Percentiles rank a stretch among this genome's conserved stretches.
phyloP scores from a whole-genome alignment of 169 alveolate species.

The Plasmodium coatneyi region DNA sequence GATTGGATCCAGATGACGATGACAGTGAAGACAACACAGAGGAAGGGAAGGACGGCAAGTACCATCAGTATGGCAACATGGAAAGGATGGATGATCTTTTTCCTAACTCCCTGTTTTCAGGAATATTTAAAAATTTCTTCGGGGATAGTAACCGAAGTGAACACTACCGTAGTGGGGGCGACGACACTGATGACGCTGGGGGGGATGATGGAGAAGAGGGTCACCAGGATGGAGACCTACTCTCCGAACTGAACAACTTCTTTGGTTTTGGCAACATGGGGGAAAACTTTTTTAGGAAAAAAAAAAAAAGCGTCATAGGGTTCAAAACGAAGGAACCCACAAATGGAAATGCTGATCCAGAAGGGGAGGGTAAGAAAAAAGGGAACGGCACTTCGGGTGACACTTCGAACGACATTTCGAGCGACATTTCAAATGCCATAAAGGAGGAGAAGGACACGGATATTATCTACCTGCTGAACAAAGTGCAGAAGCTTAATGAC shows the following conservation, averaged over 20 bases:
- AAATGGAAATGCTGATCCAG: neutral
- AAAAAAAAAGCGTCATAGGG: conserved; percentile 67
- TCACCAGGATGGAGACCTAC: conserved; percentile 15
- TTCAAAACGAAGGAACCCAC: conserved; percentile 58
- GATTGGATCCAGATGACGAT: neutral
- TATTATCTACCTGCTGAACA: conserved; percentile 42
- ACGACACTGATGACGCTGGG: neutral
- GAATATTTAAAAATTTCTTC: conserved; percentile 58
- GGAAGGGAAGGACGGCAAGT: neutral
- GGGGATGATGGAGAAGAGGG: neutral
- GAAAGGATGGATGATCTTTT: conserved; percentile 53
- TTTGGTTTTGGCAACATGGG: conserved; percentile 71
- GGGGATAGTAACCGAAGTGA: conserved; percentile 8
- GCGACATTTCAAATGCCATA: conserved; percentile 22
- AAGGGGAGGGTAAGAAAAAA: neutral
- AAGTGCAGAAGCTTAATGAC: conserved; percentile 68
- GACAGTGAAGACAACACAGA: neutral
- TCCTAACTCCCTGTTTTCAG: conserved; percentile 63
- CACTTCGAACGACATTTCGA: neutral
- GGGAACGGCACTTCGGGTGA: neutral
- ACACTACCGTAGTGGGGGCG: neutral
- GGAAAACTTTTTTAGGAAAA: conserved; percentile 25
- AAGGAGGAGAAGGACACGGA: conserved; percentile 72
- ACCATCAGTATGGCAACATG: neutral
- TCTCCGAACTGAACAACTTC: conserved; percentile 65